phyloP scores from a whole-genome alignment of 176 grass and related monocot species.

The Chrysopogon serrulatus region DNA sequence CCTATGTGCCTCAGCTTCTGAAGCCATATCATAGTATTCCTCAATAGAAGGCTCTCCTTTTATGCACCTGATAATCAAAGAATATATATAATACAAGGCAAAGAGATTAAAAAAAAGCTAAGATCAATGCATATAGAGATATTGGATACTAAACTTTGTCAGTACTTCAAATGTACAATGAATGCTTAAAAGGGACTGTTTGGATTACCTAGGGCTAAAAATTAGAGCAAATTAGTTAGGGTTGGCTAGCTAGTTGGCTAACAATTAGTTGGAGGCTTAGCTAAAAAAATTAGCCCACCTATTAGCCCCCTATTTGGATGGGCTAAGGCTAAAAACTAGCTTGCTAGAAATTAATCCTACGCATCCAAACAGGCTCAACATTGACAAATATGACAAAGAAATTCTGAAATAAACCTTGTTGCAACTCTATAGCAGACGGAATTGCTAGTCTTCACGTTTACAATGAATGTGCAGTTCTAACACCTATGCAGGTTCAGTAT shows the following conservation, averaged over 20 bases:
- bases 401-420: neutral
- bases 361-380: neutral
- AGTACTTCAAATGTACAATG: neutral
- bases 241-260: neutral
- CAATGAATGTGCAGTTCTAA: neutral
- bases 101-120: slow-evolving; percentile 5
- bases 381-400: neutral
- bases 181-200: neutral
- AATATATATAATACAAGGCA: slow-evolving; percentile 10
- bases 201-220: neutral
- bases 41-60: slow-evolving; percentile 93
- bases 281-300: neutral
- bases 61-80: slow-evolving; percentile 66
- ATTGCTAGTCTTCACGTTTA: neutral
- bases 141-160: neutral
- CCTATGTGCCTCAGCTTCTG: slow-evolving; percentile 69
- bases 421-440: neutral
- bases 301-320: neutral
- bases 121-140: neutral
- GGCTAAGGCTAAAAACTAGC: neutral
- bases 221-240: neutral
- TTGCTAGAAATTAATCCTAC: neutral
- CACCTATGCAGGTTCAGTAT: neutral
- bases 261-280: neutral
- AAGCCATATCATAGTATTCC: slow-evolving; percentile 70